Evolutionary conservation across 257 asterid genomes (phyloP), one percentile per base, ranked within the genome.

Genomic region (Solanum pennellii): DNA sequence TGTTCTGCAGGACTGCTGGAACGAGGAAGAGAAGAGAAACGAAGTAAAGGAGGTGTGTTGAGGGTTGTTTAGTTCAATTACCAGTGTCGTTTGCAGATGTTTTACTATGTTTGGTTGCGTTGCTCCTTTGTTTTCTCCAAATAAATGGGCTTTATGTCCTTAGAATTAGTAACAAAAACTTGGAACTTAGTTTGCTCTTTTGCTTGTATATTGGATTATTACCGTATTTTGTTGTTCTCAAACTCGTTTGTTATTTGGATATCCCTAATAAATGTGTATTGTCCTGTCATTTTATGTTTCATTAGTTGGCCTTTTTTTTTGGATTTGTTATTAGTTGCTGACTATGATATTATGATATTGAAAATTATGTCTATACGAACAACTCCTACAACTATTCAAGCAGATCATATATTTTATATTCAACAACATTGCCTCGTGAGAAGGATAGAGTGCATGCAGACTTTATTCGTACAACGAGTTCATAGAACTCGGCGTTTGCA

Each of bases 1-100:
- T 12, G 72, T 88, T 88, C 85, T 83, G 44, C 68, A 74, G 71
- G 39, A 72, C 52, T 73, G 68, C 86, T 86, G 88, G 79, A 39
- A 42, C 18, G 77, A 76, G 12, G 86, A 77, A 39, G 85, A 75
- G 74, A 59, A 35, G 37, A 35, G 37, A 35, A 35, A 76, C 13
- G 86, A 56, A 86, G 79, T 77, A 21, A 60, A 62, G 85, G 62
- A 59, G 73, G n/a, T 47, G 71, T 86, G 83, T 72, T 72, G 83
- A 86, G 88, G 88, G 88, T 3, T 14, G 39, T 60, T 29, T 21
- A 47, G 65, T 21, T 86, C 84, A 79, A 25, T 79, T 25, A 45
- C 84, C 5, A 2, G 41, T 27, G 11, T 9, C 1, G 1, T 45
- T 45, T 79, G 25, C 62, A 16, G 66, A 27, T 79, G 84, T 79